These are phyloP conservation scores for Candida nanaspora DNA, from an alignment of 805 yeast species.

Conservation along the genomic window DNA sequence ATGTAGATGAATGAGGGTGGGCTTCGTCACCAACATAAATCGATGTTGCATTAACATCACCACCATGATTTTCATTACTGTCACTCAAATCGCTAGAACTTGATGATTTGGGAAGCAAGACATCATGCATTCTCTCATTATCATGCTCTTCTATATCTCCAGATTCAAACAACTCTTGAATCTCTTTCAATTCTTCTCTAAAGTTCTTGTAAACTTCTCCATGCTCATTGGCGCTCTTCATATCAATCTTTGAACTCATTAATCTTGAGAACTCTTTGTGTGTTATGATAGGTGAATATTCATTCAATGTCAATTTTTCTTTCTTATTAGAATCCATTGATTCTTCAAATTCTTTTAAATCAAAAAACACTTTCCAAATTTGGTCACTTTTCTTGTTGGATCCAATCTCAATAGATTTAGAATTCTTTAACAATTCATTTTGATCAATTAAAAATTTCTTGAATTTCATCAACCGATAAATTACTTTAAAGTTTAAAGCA, in stretches of 20 bases:
- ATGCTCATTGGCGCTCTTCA: not conserved
- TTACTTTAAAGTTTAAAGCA: conserved; percentile 17
- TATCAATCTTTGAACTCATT: conserved; percentile 1
- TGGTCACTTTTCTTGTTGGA: conserved; percentile 21
- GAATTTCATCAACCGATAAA: conserved; percentile 22
- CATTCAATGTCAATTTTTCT: not conserved
- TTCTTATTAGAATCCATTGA: not conserved
- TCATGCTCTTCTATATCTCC: not conserved
- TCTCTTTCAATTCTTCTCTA: conserved; percentile 1
- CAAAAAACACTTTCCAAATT: conserved; percentile 22
- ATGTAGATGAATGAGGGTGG: too few species aligned
- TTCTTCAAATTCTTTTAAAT: not conserved
- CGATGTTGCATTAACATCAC: too few species aligned
- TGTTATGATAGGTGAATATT: conserved; percentile 13
- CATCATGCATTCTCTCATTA: too few species aligned
- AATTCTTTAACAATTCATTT: conserved; percentile 14
- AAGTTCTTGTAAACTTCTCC: conserved; percentile 13
- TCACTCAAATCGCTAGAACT: too few species aligned
- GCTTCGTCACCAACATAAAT: too few species aligned
- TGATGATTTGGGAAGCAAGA: too few species aligned
- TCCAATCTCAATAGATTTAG: conserved; percentile 23
- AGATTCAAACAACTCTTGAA: not conserved
- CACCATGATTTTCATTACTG: too few species aligned
- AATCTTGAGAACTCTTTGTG: conserved; percentile 25
- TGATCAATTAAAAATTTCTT: conserved; percentile 27